phyloP scores from a whole-genome alignment of 164 flowering plant species.

The Nelumbo lutea region DNA sequence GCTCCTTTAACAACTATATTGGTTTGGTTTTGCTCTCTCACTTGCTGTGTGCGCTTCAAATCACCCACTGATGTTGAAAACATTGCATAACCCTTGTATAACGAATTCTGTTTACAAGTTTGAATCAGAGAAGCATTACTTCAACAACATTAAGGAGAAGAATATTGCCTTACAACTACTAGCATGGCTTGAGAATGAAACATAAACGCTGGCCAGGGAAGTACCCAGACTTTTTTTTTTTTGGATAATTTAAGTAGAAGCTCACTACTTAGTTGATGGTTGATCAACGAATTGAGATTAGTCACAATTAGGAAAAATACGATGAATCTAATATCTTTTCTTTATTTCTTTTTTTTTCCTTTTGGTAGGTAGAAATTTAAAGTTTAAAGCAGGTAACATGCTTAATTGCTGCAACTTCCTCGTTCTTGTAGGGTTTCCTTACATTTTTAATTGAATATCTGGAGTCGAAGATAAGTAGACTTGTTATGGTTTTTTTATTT shows the following conservation, averaged over 20 bases:
- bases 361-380: no score
- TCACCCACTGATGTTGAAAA: constrained; percentile 46
- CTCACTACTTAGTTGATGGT: not conserved
- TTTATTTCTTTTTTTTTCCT: no score
- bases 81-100: constrained; percentile 31
- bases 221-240: not conserved
- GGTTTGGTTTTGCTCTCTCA: constrained; percentile 19
- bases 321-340: not conserved
- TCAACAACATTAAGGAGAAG: not conserved
- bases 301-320: not conserved
- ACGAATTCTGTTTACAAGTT: constrained; percentile 22
- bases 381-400: no score
- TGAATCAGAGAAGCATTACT: not conserved
- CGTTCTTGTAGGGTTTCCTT: no score
- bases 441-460: no score
- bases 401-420: no score
- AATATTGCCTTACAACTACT: not conserved
- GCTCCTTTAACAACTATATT: constrained; percentile 9
- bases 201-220: not conserved
- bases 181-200: not conserved
- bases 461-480: no score
- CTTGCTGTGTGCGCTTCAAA: constrained; percentile 15
- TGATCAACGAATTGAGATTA: not conserved
- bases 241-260: not conserved
- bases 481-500: no score